Base-by-base conservation (phyloP, 768 basidiomycete genomes). In the Mycena epipterygia region DNA sequence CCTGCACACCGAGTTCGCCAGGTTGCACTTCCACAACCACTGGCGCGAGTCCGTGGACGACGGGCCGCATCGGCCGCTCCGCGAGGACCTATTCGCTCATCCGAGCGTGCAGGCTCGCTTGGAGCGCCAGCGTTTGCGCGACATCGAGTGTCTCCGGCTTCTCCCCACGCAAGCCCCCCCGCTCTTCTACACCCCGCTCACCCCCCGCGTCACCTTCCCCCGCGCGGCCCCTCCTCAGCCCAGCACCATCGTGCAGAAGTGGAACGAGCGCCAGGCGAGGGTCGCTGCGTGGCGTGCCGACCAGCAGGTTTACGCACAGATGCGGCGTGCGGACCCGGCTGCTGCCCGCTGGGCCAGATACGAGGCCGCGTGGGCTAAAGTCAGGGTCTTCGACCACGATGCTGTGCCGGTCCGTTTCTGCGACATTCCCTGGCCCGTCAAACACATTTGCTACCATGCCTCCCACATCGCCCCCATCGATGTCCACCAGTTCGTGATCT, bases 381-480 rank as follows among this genome's bases (percentile, higher is more conserved):
- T n/a, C 17, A 6, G 0, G 5, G 57, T 48, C 16, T 48, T 64
- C 17, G 53, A 23, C 41, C 19, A 35, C 37, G 62, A 51, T 35
- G 8, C 56, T 2, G 48, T 57, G 14, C 37, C 39, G 21, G 56
- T 70, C 30, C 8, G 13, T 6, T 70, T 70, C 62, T 5, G 3
- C 7, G 46, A 70, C 46, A 25, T 70, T 21, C 68, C 68, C 17
- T 70, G 68, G 68, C 68, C 68, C 30, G 27, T 53, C n/a, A 3
- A 5, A 29, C 37, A 23, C 60, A n/a, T 11, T 17, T 37, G 49
- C 3, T 5, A 16, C 39, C 2, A 44, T 30, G 48, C 32, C 61
- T 25, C 35, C 48, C 56, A 70, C 56, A 70, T 70, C 62, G 52
- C 25, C 23, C 48, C 68, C 14, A 25, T 35, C 11, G 61, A 58